phyloP scores from a whole-genome alignment of 2,329 filamentous ascomycete genomes.

The Lasiodiplodia gonubiensis region DNA sequence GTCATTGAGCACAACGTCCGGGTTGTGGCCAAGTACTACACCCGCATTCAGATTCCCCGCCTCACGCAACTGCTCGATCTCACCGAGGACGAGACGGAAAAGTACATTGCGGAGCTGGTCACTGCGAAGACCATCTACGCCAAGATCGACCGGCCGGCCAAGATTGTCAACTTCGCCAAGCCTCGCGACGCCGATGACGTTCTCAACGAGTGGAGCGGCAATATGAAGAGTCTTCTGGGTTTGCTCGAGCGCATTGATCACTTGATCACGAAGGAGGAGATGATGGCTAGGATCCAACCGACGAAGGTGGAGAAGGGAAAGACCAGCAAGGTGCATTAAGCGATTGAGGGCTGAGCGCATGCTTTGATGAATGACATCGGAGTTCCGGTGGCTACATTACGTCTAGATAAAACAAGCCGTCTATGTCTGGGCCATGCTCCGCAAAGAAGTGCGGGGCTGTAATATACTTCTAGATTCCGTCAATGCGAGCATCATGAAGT shows the following conservation, averaged over 20 bases:
- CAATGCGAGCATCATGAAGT: slow-evolving; percentile 19
- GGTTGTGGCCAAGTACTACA: slow-evolving; percentile 98
- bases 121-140: slow-evolving; percentile 98
- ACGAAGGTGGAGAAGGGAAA: slow-evolving; percentile 58
- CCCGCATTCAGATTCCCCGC: slow-evolving; percentile 89
- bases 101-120: slow-evolving; percentile 97
- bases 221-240: slow-evolving; percentile 92
- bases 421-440: slow-evolving; percentile 13
- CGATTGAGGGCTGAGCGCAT: slow-evolving; percentile 26
- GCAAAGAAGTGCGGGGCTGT: slow-evolving; percentile 20
- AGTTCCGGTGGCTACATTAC: slow-evolving; percentile 23
- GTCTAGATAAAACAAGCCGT: slow-evolving; percentile 20
- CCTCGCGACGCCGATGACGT: slow-evolving; percentile 94
- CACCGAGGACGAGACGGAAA: slow-evolving; percentile 94
- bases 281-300: slow-evolving; percentile 74
- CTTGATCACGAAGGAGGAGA: slow-evolving; percentile 99
- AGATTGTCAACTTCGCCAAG: slow-evolving; percentile 92
- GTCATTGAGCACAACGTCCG: slow-evolving; percentile 99
- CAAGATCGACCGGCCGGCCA: slow-evolving; percentile 92
- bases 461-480: slow-evolving; percentile 29
- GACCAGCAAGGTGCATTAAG: slow-evolving; percentile 45
- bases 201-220: slow-evolving; percentile 97
- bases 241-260: slow-evolving; percentile 92
- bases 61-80: slow-evolving; percentile 90
- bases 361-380: slow-evolving; percentile 16